Evolutionary conservation across 305 asterid genomes (phyloP).

Genomic region (Ajuga reptans): DNA sequence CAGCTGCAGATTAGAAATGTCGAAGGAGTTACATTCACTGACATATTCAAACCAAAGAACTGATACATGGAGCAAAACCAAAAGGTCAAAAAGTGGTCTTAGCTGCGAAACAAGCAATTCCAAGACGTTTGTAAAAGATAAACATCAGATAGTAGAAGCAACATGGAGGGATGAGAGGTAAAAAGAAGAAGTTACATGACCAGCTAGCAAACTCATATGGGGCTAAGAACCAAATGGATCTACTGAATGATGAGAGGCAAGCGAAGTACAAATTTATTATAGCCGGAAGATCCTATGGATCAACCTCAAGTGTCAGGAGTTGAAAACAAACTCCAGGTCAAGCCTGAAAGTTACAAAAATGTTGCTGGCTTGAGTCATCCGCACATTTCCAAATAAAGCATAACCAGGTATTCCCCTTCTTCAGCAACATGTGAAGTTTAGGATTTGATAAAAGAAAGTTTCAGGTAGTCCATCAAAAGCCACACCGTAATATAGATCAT

Average conservation of each 20-base stretch:
- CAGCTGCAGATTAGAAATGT: conserved; percentile 46
- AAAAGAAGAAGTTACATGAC: neutral
- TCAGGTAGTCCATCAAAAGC: no score
- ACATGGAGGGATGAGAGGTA: neutral
- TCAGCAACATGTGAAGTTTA: no score
- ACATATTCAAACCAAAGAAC: conserved; percentile 10
- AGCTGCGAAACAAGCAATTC: conserved; percentile 5
- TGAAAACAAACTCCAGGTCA: neutral
- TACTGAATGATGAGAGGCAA: neutral
- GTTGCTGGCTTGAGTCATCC: neutral
- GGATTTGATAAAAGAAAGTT: no score
- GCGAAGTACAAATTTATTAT: neutral
- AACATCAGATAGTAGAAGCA: neutral
- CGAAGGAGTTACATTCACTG: conserved; percentile 19
- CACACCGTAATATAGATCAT: no score
- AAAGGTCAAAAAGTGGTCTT: neutral
- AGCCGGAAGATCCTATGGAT: neutral
- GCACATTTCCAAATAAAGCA: no score
- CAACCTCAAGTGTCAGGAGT: neutral
- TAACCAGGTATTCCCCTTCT: no score
- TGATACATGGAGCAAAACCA: neutral
- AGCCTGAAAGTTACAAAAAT: neutral
- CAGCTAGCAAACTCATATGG: neutral
- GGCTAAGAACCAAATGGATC: neutral
- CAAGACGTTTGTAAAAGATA: neutral